A percentile compares a stretch with the other conserved stretches of the same genome.
These are phyloP conservation scores for Eleusine coracana DNA, from an alignment of 176 grass and related monocot species.

Conservation along the genomic window DNA sequence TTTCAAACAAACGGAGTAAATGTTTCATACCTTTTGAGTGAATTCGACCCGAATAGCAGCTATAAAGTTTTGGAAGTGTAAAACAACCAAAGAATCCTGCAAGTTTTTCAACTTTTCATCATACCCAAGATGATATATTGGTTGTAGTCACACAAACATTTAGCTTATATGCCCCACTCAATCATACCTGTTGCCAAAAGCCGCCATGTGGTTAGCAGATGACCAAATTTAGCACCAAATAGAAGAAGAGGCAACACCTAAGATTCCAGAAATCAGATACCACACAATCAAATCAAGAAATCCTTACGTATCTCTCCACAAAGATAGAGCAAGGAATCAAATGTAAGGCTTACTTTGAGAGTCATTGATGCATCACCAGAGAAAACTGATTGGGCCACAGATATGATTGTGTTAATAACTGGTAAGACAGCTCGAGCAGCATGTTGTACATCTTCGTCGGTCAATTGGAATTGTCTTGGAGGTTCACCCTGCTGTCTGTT, in stretches of 20 bases:
- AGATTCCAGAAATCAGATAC: slow-evolving; percentile 4
- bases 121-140: slow-evolving; percentile 15
- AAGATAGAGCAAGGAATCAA: not conserved
- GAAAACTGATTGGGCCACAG: slow-evolving; percentile 58
- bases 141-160: slow-evolving; percentile 10
- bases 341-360: slow-evolving; percentile 54
- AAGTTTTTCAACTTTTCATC: slow-evolving; percentile 20
- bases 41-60: slow-evolving; percentile 58
- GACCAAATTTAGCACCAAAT: slow-evolving; percentile 71
- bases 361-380: slow-evolving; percentile 65
- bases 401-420: slow-evolving; percentile 53
- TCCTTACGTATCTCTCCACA: not conserved
- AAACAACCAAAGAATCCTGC: slow-evolving; percentile 73
- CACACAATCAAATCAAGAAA: not conserved
- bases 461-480: slow-evolving; percentile 51
- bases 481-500: slow-evolving; percentile 51
- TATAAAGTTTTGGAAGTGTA: slow-evolving; percentile 62
- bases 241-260: slow-evolving; percentile 76
- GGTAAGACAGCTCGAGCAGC: slow-evolving; percentile 49
- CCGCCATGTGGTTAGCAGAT: slow-evolving; percentile 58
- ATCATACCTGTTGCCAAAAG: slow-evolving; percentile 60
- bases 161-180: slow-evolving; percentile 11
- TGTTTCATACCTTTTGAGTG: slow-evolving; percentile 48
- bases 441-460: slow-evolving; percentile 48
- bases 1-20: not conserved